Conservation (phyloP, 2,329 filamentous ascomycete species). For the Fusarium odoratissimum region DNA sequence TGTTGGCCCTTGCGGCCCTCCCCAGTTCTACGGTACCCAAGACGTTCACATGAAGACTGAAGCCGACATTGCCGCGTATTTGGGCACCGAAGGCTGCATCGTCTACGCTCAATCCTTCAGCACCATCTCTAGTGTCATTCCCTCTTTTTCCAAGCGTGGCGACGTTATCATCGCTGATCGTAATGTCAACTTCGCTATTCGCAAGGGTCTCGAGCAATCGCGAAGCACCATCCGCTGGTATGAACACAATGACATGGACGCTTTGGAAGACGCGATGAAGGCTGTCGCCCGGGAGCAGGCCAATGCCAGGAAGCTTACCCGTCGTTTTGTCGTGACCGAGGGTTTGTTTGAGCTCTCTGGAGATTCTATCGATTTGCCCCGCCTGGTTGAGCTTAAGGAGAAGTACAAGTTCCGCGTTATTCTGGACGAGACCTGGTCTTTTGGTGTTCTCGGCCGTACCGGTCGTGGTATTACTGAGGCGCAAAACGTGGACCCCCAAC, state of each 20-base stretch:
- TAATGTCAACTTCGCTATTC: slow-evolving; percentile 91
- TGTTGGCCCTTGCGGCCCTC: slow-evolving; percentile 95
- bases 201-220: slow-evolving; percentile 93
- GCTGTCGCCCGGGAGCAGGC: slow-evolving; percentile 89
- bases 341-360: slow-evolving; percentile 92
- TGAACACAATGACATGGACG: slow-evolving; percentile 95
- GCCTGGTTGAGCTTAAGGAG: slow-evolving; percentile 91
- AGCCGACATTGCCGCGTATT: slow-evolving; percentile 88
- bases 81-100: slow-evolving; percentile 90
- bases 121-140: slow-evolving; percentile 96
- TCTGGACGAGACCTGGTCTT: slow-evolving; percentile 97
- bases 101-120: slow-evolving; percentile 97
- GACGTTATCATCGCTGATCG: slow-evolving; percentile 97
- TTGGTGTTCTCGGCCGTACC: slow-evolving; percentile 91
- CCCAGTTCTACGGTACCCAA: slow-evolving; percentile 97
- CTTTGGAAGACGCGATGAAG: slow-evolving; percentile 86
- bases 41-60: slow-evolving; percentile 99
- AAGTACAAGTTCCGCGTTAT: slow-evolving; percentile 98
- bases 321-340: slow-evolving; percentile 96
- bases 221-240: slow-evolving; percentile 94
- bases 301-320: slow-evolving; percentile 84
- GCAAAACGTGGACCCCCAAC: slow-evolving; percentile 92
- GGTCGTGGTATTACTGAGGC: slow-evolving; percentile 94
- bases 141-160: slow-evolving; percentile 94
- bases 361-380: slow-evolving; percentile 85